Conservation (phyloP, 192 early-diverging fungal genomes). For the Paraglomus brasilianum region DNA sequence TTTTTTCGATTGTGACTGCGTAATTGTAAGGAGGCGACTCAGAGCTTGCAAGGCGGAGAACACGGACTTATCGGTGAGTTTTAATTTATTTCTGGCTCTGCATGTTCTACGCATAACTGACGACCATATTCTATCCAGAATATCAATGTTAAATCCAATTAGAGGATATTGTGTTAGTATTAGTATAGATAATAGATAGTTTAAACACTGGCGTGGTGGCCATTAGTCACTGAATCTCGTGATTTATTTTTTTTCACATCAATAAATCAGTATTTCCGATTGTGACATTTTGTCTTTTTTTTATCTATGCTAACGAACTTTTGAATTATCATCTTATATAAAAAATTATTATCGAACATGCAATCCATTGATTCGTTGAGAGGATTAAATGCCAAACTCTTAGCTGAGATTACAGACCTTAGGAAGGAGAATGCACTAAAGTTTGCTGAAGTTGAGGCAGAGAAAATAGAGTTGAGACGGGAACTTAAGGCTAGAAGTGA, state of each 20-base stretch:
- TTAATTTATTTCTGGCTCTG: no score
- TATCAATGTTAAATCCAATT: background rate
- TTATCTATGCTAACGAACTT: slow-evolving; percentile 22
- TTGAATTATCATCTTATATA: slow-evolving; percentile 23
- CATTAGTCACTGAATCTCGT: slow-evolving; percentile 13
- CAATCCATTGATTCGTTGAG: slow-evolving; percentile 21
- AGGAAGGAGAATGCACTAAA: background rate
- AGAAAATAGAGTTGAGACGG: no score
- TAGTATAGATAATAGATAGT: slow-evolving; percentile 5
- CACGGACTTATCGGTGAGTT: no score
- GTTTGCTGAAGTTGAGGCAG: no score
- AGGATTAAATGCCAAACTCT: slow-evolving; percentile 14
- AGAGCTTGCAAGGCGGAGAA: no score
- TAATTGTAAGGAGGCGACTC: no score
- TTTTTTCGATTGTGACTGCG: no score
- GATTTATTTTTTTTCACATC: slow-evolving; percentile 24
- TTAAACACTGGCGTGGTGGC: slow-evolving; percentile 1
- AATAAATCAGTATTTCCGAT: slow-evolving; percentile 23
- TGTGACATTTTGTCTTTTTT: background rate
- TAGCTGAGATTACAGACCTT: slow-evolving; percentile 14
- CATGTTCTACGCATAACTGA: slow-evolving; percentile 8
- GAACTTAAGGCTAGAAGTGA: no score
- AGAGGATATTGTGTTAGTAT: background rate
- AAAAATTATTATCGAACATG: slow-evolving; percentile 24
- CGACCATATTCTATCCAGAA: slow-evolving; percentile 20